A percentile compares a stretch with the other conserved stretches of the same genome.
Conservation (phyloP, 495 filamentous ascomycete species). For the Trypethelium eluteriae region DNA sequence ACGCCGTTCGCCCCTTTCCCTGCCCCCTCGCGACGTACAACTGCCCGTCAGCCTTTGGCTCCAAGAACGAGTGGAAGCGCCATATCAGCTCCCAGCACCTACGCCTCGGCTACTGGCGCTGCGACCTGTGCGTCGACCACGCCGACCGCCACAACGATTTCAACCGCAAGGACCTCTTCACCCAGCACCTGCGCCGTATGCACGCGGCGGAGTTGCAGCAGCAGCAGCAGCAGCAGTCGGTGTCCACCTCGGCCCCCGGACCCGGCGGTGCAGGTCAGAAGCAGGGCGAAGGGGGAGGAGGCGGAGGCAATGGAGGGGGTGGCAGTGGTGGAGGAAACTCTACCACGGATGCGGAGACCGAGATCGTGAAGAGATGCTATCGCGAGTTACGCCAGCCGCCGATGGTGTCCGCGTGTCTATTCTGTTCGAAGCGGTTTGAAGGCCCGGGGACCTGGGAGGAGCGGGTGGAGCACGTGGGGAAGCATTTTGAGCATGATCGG, state of each 20-base stretch:
- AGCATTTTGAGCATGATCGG: slow-evolving; percentile 58
- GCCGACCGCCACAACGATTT: slow-evolving; percentile 55
- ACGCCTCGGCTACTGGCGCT: slow-evolving; percentile 70
- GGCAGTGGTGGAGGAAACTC: slow-evolving; percentile 3
- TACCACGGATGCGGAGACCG: slow-evolving; percentile 40
- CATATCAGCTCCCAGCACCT: slow-evolving; percentile 80
- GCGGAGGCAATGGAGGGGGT: too few relatives aligned
- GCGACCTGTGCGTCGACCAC: slow-evolving; percentile 53
- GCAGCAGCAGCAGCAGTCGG: slow-evolving; percentile 14
- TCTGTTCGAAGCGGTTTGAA: slow-evolving; percentile 55
- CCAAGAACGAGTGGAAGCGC: slow-evolving; percentile 96
- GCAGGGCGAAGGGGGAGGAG: too few relatives aligned
- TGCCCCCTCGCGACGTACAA: slow-evolving; percentile 79
- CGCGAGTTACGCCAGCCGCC: slow-evolving; percentile 55
- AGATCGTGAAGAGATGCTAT: slow-evolving; percentile 52
- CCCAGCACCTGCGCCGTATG: slow-evolving; percentile 90
- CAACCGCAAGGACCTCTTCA: slow-evolving; percentile 90
- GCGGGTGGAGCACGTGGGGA: slow-evolving; percentile 85
- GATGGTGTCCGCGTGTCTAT: slow-evolving; percentile 54
- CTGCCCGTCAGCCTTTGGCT: slow-evolving; percentile 77
- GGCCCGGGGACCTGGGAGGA: slow-evolving; percentile 66
- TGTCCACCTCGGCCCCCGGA: slow-evolving; percentile 22
- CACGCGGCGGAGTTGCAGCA: slow-evolving; percentile 39
- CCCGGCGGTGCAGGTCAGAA: slow-evolving; percentile 34
- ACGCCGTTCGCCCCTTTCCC: slow-evolving; percentile 53